Evolutionary conservation across 257 asterid genomes (phyloP), one percentile per base, ranked within the genome.

Genomic region (Euphrasia confusa): DNA sequence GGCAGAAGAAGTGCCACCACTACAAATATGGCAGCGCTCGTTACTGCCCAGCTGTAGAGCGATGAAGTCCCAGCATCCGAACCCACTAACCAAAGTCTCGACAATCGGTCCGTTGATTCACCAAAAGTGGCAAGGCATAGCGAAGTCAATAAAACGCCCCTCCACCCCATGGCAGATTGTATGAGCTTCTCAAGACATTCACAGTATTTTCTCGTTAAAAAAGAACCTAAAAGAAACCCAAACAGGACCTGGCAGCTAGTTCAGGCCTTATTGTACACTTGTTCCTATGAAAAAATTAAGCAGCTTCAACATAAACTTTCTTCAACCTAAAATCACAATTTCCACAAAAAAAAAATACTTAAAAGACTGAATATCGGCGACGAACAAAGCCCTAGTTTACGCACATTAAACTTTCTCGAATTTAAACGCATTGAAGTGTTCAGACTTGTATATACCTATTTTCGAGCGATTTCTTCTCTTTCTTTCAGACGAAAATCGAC

Each of bases 1-100:
- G 99, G 84, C 58, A 92, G 81, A 73, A 87, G 61, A 61, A 92
- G 82, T 72, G 96, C 91, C 73, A 76, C 94, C 58, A 84, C 77
- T 5, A 92, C 99, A 74, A 83, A 89, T 35, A 89, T 60, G 40
- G 83, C 91, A 3, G 97, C 97, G 75, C 94, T 92, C 79, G 75
- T 75, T 60, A 83, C 67, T 39, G 96, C 73, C 94, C 88, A 92
- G 66, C 74, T 79, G 73, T 84, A 80, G 60, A 86, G 83, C 15
- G 78, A 58, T 0, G 94, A 83, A 28, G 87, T 73, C 58, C 74
- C 86, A 54, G 76, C 73, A 69, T 48, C 65, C 58, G 62, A 62
- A 77, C 47, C 69, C 33, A 42, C 63, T 0, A 73, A 33, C 89
- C 77, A 83, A 53, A 82, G 47, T 39, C 75, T 77, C 37, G 80